phyloP scores from a whole-genome alignment of 805 yeast species.

The Lipomyces sp. region DNA sequence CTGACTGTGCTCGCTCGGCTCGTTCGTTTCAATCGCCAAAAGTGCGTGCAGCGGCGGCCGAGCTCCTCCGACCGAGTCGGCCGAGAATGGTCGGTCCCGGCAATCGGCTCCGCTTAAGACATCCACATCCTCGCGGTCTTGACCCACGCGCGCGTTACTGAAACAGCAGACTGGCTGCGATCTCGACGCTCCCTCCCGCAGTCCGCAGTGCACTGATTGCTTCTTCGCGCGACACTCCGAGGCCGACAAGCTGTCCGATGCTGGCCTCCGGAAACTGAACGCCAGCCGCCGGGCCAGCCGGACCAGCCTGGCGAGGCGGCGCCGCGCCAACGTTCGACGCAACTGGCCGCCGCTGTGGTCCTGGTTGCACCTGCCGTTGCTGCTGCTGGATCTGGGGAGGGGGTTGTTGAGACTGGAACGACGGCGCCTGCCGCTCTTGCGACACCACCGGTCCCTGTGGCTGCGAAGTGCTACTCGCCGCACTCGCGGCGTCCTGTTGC shows the following conservation, averaged over 20 bases:
- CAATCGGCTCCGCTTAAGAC: no score
- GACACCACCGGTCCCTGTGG: no score
- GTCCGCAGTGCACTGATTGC: constrained; percentile 62
- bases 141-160: constrained; percentile 8
- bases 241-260: constrained; percentile 50
- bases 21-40: no score
- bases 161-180: constrained; percentile 68
- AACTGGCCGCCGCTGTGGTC: constrained; percentile 13
- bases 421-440: neutral
- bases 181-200: constrained; percentile 74
- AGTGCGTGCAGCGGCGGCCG: no score
- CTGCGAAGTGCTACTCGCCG: neutral
- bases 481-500: neutral
- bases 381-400: neutral
- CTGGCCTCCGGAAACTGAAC: constrained; percentile 38
- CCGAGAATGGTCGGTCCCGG: no score
- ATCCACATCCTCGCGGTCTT: no score
- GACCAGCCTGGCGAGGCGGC: constrained; percentile 13
- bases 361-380: neutral
- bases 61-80: no score
- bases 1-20: no score
- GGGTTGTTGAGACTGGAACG: neutral
- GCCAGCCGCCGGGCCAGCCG: constrained; percentile 12
- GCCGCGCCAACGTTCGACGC: neutral
- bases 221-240: constrained; percentile 69